These are phyloP conservation scores for Sphagnum magellanicum DNA, from an alignment of 228 moss, liverwort and hornwort genomes.

Conservation along the genomic window DNA sequence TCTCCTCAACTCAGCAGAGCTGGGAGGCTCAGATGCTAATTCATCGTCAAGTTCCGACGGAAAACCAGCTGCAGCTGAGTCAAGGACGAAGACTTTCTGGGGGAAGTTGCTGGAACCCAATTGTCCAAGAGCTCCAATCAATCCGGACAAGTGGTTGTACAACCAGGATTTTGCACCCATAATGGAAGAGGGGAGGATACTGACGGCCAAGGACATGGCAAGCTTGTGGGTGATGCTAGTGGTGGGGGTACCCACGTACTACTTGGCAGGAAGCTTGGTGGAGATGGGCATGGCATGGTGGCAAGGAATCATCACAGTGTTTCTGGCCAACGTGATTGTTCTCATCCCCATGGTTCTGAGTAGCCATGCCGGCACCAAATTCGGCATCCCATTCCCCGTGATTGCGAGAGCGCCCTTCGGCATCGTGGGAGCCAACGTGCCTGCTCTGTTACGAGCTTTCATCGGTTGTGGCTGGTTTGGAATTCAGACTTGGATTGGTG, in stretches of 20 bases:
- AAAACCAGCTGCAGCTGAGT: no score
- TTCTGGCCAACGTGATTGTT: slow-evolving; percentile 37
- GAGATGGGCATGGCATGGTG: slow-evolving; percentile 59
- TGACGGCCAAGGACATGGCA: slow-evolving; percentile 32
- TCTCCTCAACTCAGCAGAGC: no score
- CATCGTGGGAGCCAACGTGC: slow-evolving; percentile 37
- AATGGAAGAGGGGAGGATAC: slow-evolving; percentile 16
- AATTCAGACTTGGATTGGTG: slow-evolving; percentile 52
- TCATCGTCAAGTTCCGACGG: no score
- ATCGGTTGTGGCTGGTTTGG: slow-evolving; percentile 51
- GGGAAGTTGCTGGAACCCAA: slow-evolving; percentile 27
- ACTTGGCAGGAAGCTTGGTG: slow-evolving; percentile 46
- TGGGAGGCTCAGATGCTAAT: no score
- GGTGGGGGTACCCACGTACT: slow-evolving; percentile 44
- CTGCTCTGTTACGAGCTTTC: slow-evolving; percentile 33
- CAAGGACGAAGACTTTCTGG: no score
- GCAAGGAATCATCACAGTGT: slow-evolving; percentile 40
- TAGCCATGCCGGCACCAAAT: slow-evolving; percentile 38
- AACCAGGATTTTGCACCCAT: slow-evolving; percentile 36
- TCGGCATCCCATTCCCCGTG: slow-evolving; percentile 39
- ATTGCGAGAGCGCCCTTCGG: slow-evolving; percentile 39
- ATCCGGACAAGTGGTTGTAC: slow-evolving; percentile 27
- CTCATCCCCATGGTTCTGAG: slow-evolving; percentile 41
- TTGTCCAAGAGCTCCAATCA: slow-evolving; percentile 12
- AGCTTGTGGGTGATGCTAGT: slow-evolving; percentile 44